Percentiles rank a stretch among this genome's conserved stretches.
Conservation (phyloP, 2,329 filamentous ascomycete species). For the Trematosphaeria pertusa region DNA sequence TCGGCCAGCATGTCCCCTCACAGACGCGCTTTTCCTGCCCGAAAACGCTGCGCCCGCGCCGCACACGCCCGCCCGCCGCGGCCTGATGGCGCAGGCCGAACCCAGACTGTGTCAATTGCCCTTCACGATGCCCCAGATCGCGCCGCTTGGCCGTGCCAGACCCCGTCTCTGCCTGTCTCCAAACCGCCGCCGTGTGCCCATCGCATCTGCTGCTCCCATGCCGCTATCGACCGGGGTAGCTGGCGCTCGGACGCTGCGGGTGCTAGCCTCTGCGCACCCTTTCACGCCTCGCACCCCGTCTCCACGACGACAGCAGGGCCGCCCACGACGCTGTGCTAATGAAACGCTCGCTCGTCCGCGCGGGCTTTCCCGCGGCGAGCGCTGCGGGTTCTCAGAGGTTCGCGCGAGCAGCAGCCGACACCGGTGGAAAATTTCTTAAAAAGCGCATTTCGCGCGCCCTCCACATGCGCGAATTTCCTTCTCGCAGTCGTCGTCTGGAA, state of each 20-base stretch:
- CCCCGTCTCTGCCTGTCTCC: not conserved
- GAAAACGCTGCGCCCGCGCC: not conserved
- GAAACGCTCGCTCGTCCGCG: constrained; percentile 16
- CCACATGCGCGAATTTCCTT: constrained; percentile 25
- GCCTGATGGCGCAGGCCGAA: constrained; percentile 14
- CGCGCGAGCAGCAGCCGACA: not conserved
- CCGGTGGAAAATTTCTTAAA: constrained; percentile 19
- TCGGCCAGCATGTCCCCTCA: constrained; percentile 13
- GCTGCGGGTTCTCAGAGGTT: not conserved
- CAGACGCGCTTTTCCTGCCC: not conserved
- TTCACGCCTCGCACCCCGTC: not conserved
- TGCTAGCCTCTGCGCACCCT: not conserved
- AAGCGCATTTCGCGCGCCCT: constrained; percentile 12
- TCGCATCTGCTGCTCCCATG: not conserved
- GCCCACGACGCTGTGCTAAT: constrained; percentile 1
- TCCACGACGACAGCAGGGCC: constrained; percentile 3
- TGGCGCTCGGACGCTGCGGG: constrained; percentile 5
- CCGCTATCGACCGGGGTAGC: constrained; percentile 14
- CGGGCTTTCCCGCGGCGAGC: constrained; percentile 18
- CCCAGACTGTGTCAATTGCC: constrained; percentile 11
- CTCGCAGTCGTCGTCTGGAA: not conserved
- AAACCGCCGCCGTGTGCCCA: constrained; percentile 17
- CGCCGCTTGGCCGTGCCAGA: constrained; percentile 15
- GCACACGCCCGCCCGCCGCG: constrained; percentile 2
- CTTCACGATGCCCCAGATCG: constrained; percentile 8